Conservation (phyloP, 140 eudicot species). For the Cichorium intybus region DNA sequence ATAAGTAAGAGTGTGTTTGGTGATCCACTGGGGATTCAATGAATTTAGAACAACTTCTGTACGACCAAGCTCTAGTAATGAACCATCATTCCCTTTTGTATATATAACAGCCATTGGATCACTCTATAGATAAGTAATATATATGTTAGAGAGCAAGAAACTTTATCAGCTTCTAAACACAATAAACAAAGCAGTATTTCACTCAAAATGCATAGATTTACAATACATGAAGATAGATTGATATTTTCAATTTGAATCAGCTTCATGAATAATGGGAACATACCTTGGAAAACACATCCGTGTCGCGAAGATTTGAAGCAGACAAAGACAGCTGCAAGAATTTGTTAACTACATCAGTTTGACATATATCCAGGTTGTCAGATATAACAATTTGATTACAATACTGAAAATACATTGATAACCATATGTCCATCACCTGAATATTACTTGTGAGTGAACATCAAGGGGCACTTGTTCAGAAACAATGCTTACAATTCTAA, state of each 20-base stretch:
- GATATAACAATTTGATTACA: constrained; percentile 11
- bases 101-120: constrained; percentile 83
- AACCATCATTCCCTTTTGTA: constrained; percentile 65
- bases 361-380: constrained; percentile 20
- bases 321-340: constrained; percentile 81
- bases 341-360: constrained; percentile 15
- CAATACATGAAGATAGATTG: not conserved
- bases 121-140: constrained; percentile 53
- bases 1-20: constrained; percentile 54
- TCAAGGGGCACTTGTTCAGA: not conserved
- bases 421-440: constrained; percentile 17
- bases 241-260: not conserved
- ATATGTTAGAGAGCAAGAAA: constrained; percentile 21
- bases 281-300: constrained; percentile 96
- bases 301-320: constrained; percentile 80
- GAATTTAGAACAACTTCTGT: constrained; percentile 90
- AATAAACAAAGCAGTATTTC: not conserved
- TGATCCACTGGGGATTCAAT: constrained; percentile 84
- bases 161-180: constrained; percentile 12
- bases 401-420: not conserved
- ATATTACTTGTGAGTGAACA: not conserved
- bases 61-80: constrained; percentile 87
- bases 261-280: constrained; percentile 15
- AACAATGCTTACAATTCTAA: not conserved
- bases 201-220: not conserved